Base-by-base conservation (phyloP, 2,329 filamentous ascomycete species). In the Pezicula neosporulosa region DNA sequence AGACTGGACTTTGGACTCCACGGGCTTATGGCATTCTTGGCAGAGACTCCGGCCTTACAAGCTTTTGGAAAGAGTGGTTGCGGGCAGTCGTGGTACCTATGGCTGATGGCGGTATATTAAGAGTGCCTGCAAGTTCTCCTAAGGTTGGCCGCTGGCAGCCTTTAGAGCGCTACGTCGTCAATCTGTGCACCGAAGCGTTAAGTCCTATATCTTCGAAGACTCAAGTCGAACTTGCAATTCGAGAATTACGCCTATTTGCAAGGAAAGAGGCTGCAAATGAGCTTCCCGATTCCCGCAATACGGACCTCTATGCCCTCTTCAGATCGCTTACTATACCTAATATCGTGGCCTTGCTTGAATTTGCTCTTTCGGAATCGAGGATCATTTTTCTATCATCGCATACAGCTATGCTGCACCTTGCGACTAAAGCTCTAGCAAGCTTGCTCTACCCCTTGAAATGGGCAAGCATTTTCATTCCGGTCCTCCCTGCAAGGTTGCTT, bases 1-100 rank as follows among this genome's bases (percentile, higher is more conserved):
- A 97, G 67, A 97, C 90, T 48, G 94, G 93, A 2, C 85, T 97
- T 54, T 99, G 94, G 94, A 91, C 90, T 47, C 94, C 94, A 16
- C 82, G 94, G 57, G 91, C 93, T 1, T 99, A 96, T 66, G 94
- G 94, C 52, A 86, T 99, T 55, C 77, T 99, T 56, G 94, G 94
- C 33, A 82, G 89, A 56, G 94, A 99, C 66, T 78, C 79, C 12
- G 86, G 84, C 54, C 81, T 95, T 71, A 91, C 92, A 57, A 83
- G 85, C 30, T 97, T 99, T 72, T 99, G 93, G 92, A 97, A 97
- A 70, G 94, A 99, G 68, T 99, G 94, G 94, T 80, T 99, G 44
- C 87, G 90, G 69, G 92, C 93, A 6, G 81, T 97, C 9, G 77
- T 94, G n/a, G 90, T 96, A 19, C 94, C 94, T 27, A 99, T 97